Evolutionary conservation across 164 flowering plant genomes (phyloP), one percentile per base, ranked within the genome.

Genomic region (Tinospora cordifolia): DNA sequence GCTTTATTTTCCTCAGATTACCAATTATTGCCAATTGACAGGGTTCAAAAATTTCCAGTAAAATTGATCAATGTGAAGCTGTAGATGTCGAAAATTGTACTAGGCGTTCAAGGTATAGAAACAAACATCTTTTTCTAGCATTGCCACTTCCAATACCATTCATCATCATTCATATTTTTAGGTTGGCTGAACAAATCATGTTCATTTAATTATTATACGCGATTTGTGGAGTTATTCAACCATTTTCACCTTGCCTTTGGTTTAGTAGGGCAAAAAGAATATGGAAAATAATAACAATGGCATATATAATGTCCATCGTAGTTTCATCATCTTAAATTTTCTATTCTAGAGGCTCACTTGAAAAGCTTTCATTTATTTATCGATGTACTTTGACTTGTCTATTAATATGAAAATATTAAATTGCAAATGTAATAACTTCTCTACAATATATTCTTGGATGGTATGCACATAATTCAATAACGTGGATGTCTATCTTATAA

Each of bases 21-120:
- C 62, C 65, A 73, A 30, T 62, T 70, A 39, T 46, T 75, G 40
- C 36, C 26, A 60, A 62, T 64, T 67, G 66, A 60, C 80, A 89
- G 95, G 83, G 69, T 58, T 62, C 72, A 27, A 82, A 79, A 69
- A 7, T 22, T 51, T 40, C 70, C 41, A 69, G 65, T 38, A 71
- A 67, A 40, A 54, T 62, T 36, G 68, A 51, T 77, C 69, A 75
- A 71, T 63, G 72, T 46, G 63, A 67, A 25, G 67, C 73, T 72
- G 71, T 71, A 27, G 75, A 80, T 67, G 69, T 63, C 60, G 81
- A 47, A 46, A 71, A 69, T 49, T 68, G 64, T 68, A 65, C 74
- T 67, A 81, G 72, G 67, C 82, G 85, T 36, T 80, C 84, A 62
- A 87, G 98, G 96, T 91, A 75, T 30, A 66, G 70, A 63, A 65